phyloP scores from a whole-genome alignment of 805 yeast species.

The Metschnikowia lachancei region DNA sequence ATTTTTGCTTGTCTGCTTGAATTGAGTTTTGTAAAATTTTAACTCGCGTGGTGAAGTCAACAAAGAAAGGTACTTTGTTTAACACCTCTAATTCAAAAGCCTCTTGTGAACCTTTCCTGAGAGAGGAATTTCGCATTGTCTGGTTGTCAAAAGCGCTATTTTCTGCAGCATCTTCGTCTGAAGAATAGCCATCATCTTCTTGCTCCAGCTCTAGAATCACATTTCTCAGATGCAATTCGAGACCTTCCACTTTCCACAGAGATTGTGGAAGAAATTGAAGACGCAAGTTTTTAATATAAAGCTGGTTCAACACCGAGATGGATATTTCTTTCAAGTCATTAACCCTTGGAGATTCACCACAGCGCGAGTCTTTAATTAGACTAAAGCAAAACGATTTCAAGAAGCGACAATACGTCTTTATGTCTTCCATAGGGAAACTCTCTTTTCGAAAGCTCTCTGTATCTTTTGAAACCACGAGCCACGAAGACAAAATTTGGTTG shows the following conservation, averaged over 20 bases:
- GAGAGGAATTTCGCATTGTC: not conserved
- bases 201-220: conserved; percentile 39
- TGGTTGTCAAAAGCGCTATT: not conserved
- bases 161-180: conserved; percentile 15
- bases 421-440: conserved; percentile 40
- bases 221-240: conserved; percentile 29
- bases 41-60: conserved; percentile 74
- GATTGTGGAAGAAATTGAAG: conserved; percentile 45
- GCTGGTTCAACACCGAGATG: conserved; percentile 56
- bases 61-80: conserved; percentile 70
- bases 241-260: conserved; percentile 50
- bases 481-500: conserved; percentile 62
- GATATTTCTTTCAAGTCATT: conserved; percentile 32
- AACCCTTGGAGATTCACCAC: not conserved
- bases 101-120: not conserved
- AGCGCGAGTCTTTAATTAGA: conserved; percentile 26
- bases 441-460: conserved; percentile 49
- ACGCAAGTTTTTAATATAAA: conserved; percentile 65
- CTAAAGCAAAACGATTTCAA: conserved; percentile 51
- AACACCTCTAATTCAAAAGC: conserved; percentile 48
- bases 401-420: conserved; percentile 43
- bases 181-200: conserved; percentile 35
- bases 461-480: conserved; percentile 67
- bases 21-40: conserved; percentile 65
- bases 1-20: conserved; percentile 45